phyloP scores from a whole-genome alignment of 2,329 filamentous ascomycete genomes.

The Epichloe sylvatica region DNA sequence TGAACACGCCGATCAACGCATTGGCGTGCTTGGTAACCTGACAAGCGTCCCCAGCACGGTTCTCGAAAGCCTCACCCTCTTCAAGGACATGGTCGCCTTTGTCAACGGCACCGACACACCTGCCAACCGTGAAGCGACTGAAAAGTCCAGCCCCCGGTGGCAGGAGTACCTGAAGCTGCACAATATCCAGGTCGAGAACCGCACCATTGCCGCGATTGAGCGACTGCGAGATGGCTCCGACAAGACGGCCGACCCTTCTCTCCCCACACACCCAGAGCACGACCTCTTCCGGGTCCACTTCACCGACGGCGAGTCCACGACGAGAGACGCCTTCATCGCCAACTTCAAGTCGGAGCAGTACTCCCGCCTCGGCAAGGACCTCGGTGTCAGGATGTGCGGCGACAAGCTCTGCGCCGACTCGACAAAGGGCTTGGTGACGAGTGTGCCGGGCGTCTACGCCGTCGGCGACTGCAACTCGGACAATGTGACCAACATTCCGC shows the following conservation, averaged over 20 bases:
- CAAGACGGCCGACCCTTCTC: constrained; percentile 23
- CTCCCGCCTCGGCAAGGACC: constrained; percentile 30
- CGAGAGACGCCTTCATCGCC: constrained; percentile 38
- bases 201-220: constrained; percentile 34
- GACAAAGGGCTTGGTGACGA: constrained; percentile 34
- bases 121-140: constrained; percentile 24
- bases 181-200: constrained; percentile 41
- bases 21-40: constrained; percentile 38
- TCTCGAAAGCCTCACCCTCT: constrained; percentile 39
- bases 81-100: constrained; percentile 41
- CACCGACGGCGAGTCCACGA: constrained; percentile 26
- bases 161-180: constrained; percentile 33
- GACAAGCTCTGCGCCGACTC: constrained; percentile 29
- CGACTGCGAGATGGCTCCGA: constrained; percentile 29
- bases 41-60: constrained; percentile 29
- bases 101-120: constrained; percentile 45
- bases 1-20: constrained; percentile 44
- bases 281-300: constrained; percentile 45
- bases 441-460: constrained; percentile 39
- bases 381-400: constrained; percentile 32
- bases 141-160: constrained; percentile 31
- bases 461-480: constrained; percentile 48
- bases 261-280: constrained; percentile 32
- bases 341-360: constrained; percentile 33
- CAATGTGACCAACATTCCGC: constrained; percentile 45